Conservation (phyloP, 768 basidiomycete species). For the Tulasnella sp. region DNA sequence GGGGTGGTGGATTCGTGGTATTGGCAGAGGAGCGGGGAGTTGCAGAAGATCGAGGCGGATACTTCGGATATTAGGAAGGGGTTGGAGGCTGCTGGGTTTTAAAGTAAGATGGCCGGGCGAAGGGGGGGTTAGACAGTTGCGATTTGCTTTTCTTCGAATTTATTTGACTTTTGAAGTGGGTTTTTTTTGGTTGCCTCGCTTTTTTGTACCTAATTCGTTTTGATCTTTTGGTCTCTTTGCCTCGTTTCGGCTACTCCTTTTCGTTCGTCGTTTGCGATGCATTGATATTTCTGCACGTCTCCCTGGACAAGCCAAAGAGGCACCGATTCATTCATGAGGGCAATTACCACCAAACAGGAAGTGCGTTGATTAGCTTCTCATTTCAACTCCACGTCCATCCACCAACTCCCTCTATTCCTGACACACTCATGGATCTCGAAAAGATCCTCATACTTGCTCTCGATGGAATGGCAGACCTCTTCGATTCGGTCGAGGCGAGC, state of each 20-base stretch:
- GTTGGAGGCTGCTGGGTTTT: constrained; percentile 6
- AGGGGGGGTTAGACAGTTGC: background rate
- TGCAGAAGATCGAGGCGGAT: constrained; percentile 6
- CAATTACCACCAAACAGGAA: too few species aligned
- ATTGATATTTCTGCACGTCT: too few species aligned
- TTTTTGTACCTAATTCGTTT: too few species aligned
- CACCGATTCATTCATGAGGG: too few species aligned
- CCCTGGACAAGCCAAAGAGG: too few species aligned
- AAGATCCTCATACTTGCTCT: background rate
- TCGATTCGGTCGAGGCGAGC: background rate
- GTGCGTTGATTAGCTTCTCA: too few species aligned
- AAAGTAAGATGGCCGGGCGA: background rate
- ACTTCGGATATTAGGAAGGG: constrained; percentile 4
- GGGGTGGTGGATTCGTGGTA: constrained; percentile 1
- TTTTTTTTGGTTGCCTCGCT: too few species aligned
- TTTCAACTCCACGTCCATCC: too few species aligned
- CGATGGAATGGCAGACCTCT: background rate
- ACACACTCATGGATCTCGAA: background rate
- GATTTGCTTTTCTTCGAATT: background rate
- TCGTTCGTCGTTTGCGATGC: too few species aligned
- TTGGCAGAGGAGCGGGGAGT: constrained; percentile 4
- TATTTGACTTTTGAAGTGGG: background rate
- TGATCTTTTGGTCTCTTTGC: too few species aligned
- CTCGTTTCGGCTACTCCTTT: too few species aligned
- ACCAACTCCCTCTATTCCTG: too few species aligned